Evolutionary conservation across 2,329 filamentous ascomycete species (phyloP).

Genomic region (Periconia macrospinosa): DNA sequence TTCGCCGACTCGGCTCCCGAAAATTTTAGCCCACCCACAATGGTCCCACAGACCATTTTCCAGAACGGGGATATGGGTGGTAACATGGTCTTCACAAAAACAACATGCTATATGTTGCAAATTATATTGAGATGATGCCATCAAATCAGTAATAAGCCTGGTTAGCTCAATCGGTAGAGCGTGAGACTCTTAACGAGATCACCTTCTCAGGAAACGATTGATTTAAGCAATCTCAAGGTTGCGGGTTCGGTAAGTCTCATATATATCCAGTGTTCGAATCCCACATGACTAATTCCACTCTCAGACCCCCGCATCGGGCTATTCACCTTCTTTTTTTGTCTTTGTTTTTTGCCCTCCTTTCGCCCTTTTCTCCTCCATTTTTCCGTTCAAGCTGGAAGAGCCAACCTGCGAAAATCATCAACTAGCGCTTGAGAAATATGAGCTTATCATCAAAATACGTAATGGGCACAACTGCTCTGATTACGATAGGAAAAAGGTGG

Average conservation of each 20-base stretch:
- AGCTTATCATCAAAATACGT: too few species aligned
- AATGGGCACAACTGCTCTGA: too few species aligned
- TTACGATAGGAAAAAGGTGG: too few species aligned
- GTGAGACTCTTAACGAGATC: conserved; percentile 24
- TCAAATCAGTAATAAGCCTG: conserved; percentile 12
- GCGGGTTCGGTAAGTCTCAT: conserved; percentile 1
- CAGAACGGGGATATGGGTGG: background rate
- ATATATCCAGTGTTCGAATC: background rate
- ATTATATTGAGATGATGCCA: background rate
- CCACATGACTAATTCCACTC: background rate
- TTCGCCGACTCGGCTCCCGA: background rate
- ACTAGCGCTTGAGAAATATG: too few species aligned
- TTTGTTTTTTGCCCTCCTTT: background rate
- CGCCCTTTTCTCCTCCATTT: too few species aligned
- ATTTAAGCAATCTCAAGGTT: conserved; percentile 3
- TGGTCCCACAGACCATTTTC: background rate
- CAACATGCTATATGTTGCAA: background rate
- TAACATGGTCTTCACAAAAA: background rate
- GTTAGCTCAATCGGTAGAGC: conserved; percentile 35
- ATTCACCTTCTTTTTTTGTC: background rate
- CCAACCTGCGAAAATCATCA: too few species aligned
- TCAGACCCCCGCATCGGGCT: conserved; percentile 2
- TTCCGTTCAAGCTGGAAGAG: too few species aligned
- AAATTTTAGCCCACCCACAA: background rate
- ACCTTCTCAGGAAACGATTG: conserved; percentile 2